These are phyloP conservation scores for Thymus mandschuricus DNA, from an alignment of 257 asterid species.

Conservation along the genomic window DNA sequence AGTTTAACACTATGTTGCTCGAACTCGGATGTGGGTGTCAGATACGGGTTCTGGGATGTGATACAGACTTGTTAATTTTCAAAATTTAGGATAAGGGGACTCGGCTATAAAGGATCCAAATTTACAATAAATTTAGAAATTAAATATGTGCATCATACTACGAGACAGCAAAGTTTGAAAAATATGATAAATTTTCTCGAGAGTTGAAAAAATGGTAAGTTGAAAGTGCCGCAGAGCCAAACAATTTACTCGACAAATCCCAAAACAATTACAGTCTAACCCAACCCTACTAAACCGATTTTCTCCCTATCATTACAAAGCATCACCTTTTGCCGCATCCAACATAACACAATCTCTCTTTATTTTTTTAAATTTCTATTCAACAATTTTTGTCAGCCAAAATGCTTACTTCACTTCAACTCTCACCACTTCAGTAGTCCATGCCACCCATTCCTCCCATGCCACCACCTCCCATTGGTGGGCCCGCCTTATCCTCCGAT, in stretches of 20 bases:
- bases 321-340: conserved; percentile 8
- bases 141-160: too few relatives aligned
- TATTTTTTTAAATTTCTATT: not conserved
- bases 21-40: too few relatives aligned
- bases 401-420: not conserved
- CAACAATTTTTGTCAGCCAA: conserved; percentile 16
- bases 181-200: not conserved
- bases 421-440: conserved; percentile 52
- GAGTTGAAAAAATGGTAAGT: not conserved
- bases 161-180: not conserved
- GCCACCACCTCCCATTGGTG: conserved; percentile 79
- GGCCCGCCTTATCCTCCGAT: conserved; percentile 65
- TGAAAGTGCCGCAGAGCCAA: conserved; percentile 12
- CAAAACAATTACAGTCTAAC: conserved; percentile 27
- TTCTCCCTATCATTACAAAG: conserved; percentile 32
- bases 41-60: too few relatives aligned
- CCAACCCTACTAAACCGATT: conserved; percentile 16
- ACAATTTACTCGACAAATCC: conserved; percentile 1
- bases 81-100: too few relatives aligned
- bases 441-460: conserved; percentile 88
- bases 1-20: too few relatives aligned
- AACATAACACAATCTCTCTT: conserved; percentile 26
- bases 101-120: too few relatives aligned
- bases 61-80: too few relatives aligned
- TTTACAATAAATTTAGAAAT: too few relatives aligned